Conservation (phyloP, 768 basidiomycete genomes). For the Auricularia auricula-judae region DNA sequence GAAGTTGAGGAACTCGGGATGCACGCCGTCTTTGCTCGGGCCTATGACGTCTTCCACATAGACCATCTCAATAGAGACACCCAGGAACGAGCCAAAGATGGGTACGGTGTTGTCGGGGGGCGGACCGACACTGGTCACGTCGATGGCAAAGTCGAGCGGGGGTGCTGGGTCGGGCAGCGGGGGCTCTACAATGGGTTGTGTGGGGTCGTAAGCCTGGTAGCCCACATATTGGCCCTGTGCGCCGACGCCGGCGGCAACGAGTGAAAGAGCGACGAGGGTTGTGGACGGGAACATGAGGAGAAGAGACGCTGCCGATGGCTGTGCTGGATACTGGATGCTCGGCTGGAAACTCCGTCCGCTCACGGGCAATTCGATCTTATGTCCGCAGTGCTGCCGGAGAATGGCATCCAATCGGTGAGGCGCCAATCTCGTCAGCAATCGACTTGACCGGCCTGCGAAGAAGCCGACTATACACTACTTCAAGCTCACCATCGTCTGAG, state of each 20-base stretch:
- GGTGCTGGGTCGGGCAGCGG: not conserved
- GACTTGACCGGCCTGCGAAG: no score
- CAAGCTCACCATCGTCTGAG: not conserved
- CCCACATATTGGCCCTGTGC: not conserved
- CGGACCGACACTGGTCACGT: not conserved
- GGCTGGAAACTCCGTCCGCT: no score
- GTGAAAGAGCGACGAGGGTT: not conserved
- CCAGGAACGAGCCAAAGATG: not conserved
- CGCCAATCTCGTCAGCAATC: no score
- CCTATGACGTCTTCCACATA: not conserved
- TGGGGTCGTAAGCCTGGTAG: slow-evolving; percentile 1
- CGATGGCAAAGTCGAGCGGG: not conserved
- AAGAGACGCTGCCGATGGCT: not conserved
- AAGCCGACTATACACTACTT: no score
- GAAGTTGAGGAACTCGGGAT: slow-evolving; percentile 50
- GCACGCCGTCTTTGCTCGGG: not conserved
- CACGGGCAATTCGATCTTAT: no score
- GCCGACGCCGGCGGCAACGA: not conserved
- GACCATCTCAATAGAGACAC: not conserved
- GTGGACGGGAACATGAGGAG: not conserved
- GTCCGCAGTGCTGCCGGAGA: no score
- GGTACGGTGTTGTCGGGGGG: not conserved
- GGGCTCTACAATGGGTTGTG: not conserved
- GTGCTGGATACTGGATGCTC: no score
- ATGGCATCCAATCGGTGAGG: no score